A percentile compares a stretch with the other conserved stretches of the same genome.
Evolutionary conservation across 805 yeast genomes (phyloP).

Genomic region (Cyberlindnera sargentensis): DNA sequence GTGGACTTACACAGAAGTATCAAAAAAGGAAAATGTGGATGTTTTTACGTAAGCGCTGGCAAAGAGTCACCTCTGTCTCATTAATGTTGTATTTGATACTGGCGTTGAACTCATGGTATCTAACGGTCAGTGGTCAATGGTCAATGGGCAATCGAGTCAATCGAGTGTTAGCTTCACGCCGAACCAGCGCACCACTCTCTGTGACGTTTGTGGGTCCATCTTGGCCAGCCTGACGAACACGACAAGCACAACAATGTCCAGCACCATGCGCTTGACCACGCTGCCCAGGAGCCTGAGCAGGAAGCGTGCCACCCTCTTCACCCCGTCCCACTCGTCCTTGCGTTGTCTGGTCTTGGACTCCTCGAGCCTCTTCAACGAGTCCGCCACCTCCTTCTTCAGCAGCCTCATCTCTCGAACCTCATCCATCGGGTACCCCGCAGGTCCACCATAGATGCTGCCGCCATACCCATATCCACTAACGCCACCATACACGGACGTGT

Average conservation of each 20-base stretch:
- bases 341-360: slow-evolving; percentile 6
- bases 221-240: slow-evolving; percentile 17
- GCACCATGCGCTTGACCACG: slow-evolving; percentile 11
- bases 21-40: too few relatives aligned
- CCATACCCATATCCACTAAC: slow-evolving; percentile 9
- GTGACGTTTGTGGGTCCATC: slow-evolving; percentile 1
- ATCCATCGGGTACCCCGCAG: too few relatives aligned
- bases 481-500: slow-evolving; percentile 4
- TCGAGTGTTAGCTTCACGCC: too few relatives aligned
- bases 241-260: slow-evolving; percentile 15
- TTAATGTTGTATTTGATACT: too few relatives aligned
- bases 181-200: too few relatives aligned
- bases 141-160: too few relatives aligned
- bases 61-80: too few relatives aligned
- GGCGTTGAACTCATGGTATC: too few relatives aligned
- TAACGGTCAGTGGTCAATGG: too few relatives aligned
- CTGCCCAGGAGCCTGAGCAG: slow-evolving; percentile 5
- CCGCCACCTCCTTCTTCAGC: slow-evolving; percentile 21
- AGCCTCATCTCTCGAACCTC: slow-evolving; percentile 13
- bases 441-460: too few relatives aligned
- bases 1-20: too few relatives aligned
- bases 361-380: slow-evolving; percentile 19
- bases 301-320: slow-evolving; percentile 5
- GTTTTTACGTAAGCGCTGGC: too few relatives aligned
- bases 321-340: slow-evolving; percentile 8